Conservation (phyloP, 768 basidiomycete species). For the Cystobasidium tubakii region DNA sequence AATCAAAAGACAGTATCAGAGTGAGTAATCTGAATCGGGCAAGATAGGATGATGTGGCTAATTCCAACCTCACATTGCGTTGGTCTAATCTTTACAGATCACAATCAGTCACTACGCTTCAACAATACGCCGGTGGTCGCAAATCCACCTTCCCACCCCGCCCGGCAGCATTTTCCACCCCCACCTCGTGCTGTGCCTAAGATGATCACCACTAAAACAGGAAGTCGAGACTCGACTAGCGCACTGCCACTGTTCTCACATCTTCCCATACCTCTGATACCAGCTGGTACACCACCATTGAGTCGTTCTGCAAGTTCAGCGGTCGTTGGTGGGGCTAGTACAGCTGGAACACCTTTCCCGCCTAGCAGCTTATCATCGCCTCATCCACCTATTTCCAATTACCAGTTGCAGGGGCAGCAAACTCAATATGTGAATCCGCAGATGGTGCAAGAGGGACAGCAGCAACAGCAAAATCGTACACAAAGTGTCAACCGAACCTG, state of each 20-base stretch:
- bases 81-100: not conserved
- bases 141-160: not conserved
- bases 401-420: too few relatives aligned
- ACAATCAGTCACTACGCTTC: constrained; percentile 1
- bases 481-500: not conserved
- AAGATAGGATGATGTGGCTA: not conserved
- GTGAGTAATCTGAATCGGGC: not conserved
- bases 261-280: not conserved
- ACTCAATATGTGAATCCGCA: not conserved
- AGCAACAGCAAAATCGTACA: not conserved
- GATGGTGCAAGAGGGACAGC: not conserved
- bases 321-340: not conserved
- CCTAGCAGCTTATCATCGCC: not conserved
- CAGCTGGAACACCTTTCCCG: not conserved
- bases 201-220: not conserved
- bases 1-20: not conserved
- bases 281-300: not conserved
- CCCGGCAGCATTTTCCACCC: not conserved
- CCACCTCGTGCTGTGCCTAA: not conserved
- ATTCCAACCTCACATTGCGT: not conserved
- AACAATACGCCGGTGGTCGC: not conserved
- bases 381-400: too few relatives aligned
- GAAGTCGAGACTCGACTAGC: not conserved
- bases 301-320: not conserved
- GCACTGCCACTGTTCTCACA: not conserved